Conservation (phyloP, 2,329 filamentous ascomycete genomes). For the Aspergillus aculeatus region DNA sequence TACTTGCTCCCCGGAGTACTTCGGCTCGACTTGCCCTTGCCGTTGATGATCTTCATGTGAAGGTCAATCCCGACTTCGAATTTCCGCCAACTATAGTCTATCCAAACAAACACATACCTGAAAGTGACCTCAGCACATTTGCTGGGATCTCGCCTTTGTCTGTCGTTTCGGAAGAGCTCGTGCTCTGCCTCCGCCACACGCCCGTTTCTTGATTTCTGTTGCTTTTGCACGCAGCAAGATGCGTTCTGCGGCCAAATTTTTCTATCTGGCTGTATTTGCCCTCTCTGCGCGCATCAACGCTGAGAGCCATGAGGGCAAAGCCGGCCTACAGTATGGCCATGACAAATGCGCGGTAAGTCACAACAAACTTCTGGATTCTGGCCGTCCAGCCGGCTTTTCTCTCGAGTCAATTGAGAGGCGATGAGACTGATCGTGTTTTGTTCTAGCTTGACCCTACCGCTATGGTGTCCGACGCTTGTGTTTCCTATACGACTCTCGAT, state of each 20-base stretch:
- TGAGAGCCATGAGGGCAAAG: conserved; percentile 39
- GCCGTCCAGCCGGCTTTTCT: background rate
- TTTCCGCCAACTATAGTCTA: background rate
- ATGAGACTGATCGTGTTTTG: conserved; percentile 8
- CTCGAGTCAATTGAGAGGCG: background rate
- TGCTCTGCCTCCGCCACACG: background rate
- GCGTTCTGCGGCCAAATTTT: conserved; percentile 55
- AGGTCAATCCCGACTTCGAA: conserved; percentile 3
- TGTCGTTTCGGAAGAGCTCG: background rate
- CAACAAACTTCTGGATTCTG: background rate
- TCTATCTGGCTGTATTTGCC: conserved; percentile 63
- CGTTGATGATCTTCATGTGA: conserved; percentile 17
- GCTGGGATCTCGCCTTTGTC: background rate
- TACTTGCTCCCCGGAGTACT: background rate
- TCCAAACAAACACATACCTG: background rate
- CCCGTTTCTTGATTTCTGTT: background rate
- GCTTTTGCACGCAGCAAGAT: conserved; percentile 35
- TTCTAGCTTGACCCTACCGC: conserved; percentile 78
- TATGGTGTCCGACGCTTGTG: conserved; percentile 91
- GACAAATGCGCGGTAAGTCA: conserved; percentile 58
- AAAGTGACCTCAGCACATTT: background rate
- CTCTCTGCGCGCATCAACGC: conserved; percentile 54
- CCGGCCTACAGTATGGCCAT: conserved; percentile 33
- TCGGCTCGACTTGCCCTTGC: conserved; percentile 3
- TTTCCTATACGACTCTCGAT: conserved; percentile 88